Evolutionary conservation across 2,329 filamentous ascomycete genomes (phyloP), one percentile per base, ranked within the genome.

Genomic region (Fusarium ramigenum): DNA sequence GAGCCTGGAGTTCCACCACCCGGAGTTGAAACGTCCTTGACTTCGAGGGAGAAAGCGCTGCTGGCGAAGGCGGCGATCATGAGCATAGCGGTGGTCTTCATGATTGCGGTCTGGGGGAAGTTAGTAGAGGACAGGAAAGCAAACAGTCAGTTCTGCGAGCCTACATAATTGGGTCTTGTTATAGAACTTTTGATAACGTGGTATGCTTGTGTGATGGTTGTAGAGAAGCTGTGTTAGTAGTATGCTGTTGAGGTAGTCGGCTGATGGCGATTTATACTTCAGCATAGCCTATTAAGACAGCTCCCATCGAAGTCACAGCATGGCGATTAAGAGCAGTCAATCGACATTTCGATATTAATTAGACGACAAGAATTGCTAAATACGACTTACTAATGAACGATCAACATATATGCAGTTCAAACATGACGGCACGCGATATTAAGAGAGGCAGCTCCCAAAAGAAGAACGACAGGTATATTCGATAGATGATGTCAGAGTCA

Each of bases 111-210:
- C 57, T 50, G 8, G 3, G 4, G 7, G 7, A 2, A 15, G 3
- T 50, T 5, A 60, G 34, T 5, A 32, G 10, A 2, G 3, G 30
- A 30, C 9, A 30, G 30, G 3, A 30, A 30, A 30, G 4, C 4
- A 11, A 30, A 30, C 10, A 30, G 30, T 30, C 30, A 12, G 3
- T 30, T 30, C 30, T 30, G 9, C 30, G 9, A 32, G 6, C 16
- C 16, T 40, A 39, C 34, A 21, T 15, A 30, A 9, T 11, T 21
- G 3, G 2, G 5, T 11, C 4, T 12, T 1, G 0, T n/a, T 0
- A 2, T 6, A 6, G 7, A 10, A 0, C 0, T 3, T 16, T 43
- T 21, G 16, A 16, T 14, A n/a, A 3, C 1, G 7, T 7, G 2
- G 10, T 43, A 12, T 32, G 2, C 0, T 23, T 32, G 3, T 44